phyloP scores from a whole-genome alignment of 2,329 filamentous ascomycete genomes.

The Aspergillus japonicus region DNA sequence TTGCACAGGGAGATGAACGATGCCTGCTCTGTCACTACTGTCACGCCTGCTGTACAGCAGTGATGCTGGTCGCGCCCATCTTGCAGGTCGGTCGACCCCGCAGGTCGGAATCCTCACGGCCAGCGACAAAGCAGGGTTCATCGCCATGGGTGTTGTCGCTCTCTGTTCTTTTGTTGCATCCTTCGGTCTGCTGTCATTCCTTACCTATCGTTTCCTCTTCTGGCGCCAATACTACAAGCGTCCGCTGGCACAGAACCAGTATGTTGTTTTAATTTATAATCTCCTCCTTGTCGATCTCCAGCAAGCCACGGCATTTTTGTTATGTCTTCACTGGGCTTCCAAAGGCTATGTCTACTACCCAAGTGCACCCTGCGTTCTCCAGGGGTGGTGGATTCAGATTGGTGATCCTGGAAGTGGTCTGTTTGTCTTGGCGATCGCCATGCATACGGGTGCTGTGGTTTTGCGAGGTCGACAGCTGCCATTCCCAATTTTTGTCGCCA shows the following conservation, averaged over 20 bases:
- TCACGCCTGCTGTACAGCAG: slow-evolving; percentile 1
- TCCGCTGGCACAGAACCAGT: slow-evolving; percentile 53
- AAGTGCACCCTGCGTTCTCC: slow-evolving; percentile 48
- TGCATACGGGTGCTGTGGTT: slow-evolving; percentile 53
- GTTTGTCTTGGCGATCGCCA: slow-evolving; percentile 53
- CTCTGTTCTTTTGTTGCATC: slow-evolving; percentile 39
- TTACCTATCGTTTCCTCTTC: slow-evolving; percentile 51
- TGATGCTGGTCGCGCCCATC: slow-evolving; percentile 1
- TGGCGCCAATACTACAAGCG: slow-evolving; percentile 50
- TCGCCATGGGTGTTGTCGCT: slow-evolving; percentile 48
- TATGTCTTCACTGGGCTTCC: slow-evolving; percentile 47
- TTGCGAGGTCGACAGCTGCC: slow-evolving; percentile 48
- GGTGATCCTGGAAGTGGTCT: slow-evolving; percentile 53
- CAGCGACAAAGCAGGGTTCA: slow-evolving; percentile 43
- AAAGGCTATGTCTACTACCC: slow-evolving; percentile 44
- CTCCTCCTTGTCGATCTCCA: slow-evolving; percentile 52
- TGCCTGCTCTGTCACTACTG: slow-evolving; percentile 5
- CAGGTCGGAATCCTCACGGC: slow-evolving; percentile 11
- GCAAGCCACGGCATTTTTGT: slow-evolving; percentile 48
- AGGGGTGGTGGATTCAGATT: slow-evolving; percentile 53
- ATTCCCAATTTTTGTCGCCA: slow-evolving; percentile 44
- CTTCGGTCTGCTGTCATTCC: slow-evolving; percentile 40
- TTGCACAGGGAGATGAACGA: slow-evolving; percentile 2
- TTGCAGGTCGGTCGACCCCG: not conserved
- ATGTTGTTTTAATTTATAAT: slow-evolving; percentile 53